A percentile compares a stretch with the other conserved stretches of the same genome.
phyloP scores from a whole-genome alignment of 2,329 filamentous ascomycete species.

The Alternaria longipes region DNA sequence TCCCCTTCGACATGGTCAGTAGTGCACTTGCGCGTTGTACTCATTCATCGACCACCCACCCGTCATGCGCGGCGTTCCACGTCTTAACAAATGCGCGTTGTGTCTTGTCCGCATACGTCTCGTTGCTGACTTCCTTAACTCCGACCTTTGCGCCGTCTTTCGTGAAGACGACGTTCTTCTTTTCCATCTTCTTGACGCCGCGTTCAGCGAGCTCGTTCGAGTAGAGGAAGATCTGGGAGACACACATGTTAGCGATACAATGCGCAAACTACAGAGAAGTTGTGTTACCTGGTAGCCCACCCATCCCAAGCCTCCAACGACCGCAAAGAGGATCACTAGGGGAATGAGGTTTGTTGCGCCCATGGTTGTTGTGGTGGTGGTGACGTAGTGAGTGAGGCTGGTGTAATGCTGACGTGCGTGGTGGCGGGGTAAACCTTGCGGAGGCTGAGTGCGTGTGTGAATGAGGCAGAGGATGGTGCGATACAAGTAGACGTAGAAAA shows the following conservation, averaged over 20 bases:
- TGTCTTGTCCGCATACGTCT: slow-evolving; percentile 77
- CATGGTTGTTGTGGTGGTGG: slow-evolving; percentile 33
- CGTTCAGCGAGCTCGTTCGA: slow-evolving; percentile 71
- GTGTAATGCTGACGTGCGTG: not conserved
- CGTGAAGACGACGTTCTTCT: slow-evolving; percentile 78
- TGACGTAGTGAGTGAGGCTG: slow-evolving; percentile 21
- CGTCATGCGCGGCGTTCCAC: slow-evolving; percentile 55
- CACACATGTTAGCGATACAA: slow-evolving; percentile 9
- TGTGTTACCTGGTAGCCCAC: slow-evolving; percentile 70
- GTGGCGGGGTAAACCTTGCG: slow-evolving; percentile 11
- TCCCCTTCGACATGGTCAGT: slow-evolving; percentile 1
- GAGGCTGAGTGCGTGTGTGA: not conserved
- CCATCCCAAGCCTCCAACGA: slow-evolving; percentile 68
- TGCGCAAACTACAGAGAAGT: not conserved
- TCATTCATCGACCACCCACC: slow-evolving; percentile 6
- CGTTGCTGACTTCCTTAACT: slow-evolving; percentile 72
- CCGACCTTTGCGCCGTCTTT: slow-evolving; percentile 78
- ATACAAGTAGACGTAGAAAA: not conserved
- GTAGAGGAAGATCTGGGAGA: slow-evolving; percentile 68
- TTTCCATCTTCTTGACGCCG: slow-evolving; percentile 75
- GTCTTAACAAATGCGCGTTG: slow-evolving; percentile 67
- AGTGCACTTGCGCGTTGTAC: not conserved
- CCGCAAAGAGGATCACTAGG: slow-evolving; percentile 69
- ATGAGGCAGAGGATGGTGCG: not conserved
- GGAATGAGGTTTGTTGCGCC: slow-evolving; percentile 67